Evolutionary conservation across 768 basidiomycete species (phyloP), one percentile per base, ranked within the genome.

Genomic region (Gloeopeniophorella convolvens): DNA sequence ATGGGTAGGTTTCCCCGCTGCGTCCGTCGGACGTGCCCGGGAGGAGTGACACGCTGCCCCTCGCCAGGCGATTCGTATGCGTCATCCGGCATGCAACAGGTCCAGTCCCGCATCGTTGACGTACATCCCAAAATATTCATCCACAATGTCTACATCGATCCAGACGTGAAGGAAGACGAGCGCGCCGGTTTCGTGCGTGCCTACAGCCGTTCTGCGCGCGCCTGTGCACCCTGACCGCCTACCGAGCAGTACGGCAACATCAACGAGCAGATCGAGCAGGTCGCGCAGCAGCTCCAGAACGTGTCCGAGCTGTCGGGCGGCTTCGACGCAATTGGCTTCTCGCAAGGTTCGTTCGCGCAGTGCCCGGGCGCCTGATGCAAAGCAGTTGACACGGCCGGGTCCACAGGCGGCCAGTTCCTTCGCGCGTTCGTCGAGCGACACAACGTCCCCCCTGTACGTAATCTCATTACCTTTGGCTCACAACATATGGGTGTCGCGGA

Each of bases 401-500:
- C 20, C 18, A 20, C 52, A 83, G 84, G 83, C 16, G 89, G 89
- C 5, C 90, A 90, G 61, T 92, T 93, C 65, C 74, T 91, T 31
- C 78, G 90, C n/a, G 89, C 83, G 26, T 92, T 89, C 57, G 77
- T 86, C 16, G 85, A 92, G 59, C 70, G 78, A 20, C 82, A 82
- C 64, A 90, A 90, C 62, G 61, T 65, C 3, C 90, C 88, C 0
- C 82, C 82, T 0, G 70, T 91, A 3, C 70, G 82, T 63, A 93
- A 91, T 64, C 77, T 93, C 55, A 78, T 93, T 40, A 90, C 89
- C 0, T 91, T 93, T 62, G 90, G 89, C 37, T 82, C 86, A 16
- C 89, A 89, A 53, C 89, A 91, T 60, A 88, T 89, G 83, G 89
- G 89, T 23, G 72, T 91, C 32, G 81, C 85, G 5, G 87, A 89